Conservation (phyloP, 208 protist genomes). For the Leishmania aethiopica region DNA sequence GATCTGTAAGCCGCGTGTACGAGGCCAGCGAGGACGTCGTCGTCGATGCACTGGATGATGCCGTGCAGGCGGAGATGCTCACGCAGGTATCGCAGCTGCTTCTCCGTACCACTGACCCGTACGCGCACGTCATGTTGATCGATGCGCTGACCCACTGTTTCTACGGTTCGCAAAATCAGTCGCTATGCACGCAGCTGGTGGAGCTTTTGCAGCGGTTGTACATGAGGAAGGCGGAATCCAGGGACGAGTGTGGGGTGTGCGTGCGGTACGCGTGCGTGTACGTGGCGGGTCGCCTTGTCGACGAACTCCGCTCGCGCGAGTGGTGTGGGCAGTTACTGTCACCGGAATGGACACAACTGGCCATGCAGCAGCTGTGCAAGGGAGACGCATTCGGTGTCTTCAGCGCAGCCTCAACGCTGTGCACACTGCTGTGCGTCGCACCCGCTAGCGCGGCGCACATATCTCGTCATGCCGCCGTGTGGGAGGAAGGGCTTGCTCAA, state of each 20-base stretch:
- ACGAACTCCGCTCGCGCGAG: constrained; percentile 13
- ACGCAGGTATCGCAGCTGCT: constrained; percentile 28
- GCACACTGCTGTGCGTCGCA: constrained; percentile 16
- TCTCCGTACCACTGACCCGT: constrained; percentile 16
- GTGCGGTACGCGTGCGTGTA: constrained; percentile 30
- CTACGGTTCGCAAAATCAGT: constrained; percentile 19
- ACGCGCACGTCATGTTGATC: constrained; percentile 28
- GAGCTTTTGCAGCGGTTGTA: constrained; percentile 23
- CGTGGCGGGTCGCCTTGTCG: constrained; percentile 22
- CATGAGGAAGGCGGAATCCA: neutral
- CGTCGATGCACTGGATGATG: constrained; percentile 25
- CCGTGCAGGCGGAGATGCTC: constrained; percentile 23
- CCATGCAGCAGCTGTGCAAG: constrained; percentile 9
- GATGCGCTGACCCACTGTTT: constrained; percentile 31
- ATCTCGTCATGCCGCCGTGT: neutral
- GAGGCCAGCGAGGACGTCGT: constrained; percentile 24
- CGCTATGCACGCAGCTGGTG: constrained; percentile 24
- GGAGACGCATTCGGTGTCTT: constrained; percentile 24
- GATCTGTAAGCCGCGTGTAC: constrained; percentile 30
- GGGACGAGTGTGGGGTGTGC: constrained; percentile 9
- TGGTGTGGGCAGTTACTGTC: constrained; percentile 23
- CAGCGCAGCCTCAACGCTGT: constrained; percentile 28
- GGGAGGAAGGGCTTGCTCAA: constrained; percentile 18
- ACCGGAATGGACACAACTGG: constrained; percentile 7
- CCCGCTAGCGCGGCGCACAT: constrained; percentile 6